Evolutionary conservation across 345 rosid genomes (phyloP), one percentile per base, ranked within the genome.

Genomic region (Erodium maritimum): DNA sequence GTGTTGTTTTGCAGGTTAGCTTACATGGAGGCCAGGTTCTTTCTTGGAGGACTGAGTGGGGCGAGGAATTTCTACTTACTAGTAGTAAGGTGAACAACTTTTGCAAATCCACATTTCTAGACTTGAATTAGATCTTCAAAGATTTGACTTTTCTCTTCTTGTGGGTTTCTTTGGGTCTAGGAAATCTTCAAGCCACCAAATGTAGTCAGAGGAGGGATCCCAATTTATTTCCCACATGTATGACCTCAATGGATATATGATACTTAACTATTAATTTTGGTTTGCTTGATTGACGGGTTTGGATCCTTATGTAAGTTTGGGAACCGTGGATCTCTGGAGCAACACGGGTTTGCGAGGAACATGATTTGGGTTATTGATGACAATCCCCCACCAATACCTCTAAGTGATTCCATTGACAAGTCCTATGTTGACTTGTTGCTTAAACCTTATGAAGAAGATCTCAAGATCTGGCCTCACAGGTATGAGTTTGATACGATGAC

Each of bases 171-270:
- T 42, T 21, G 21, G 50, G 37, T 52, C 21, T 61, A 91, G 98
- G 96, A 94, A 42, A 74, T 77, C 63, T 85, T 75, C 53, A 89
- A 72, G 70, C 99, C 96, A 54, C 95, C 95, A 7, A 61, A 79
- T 57, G 80, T 91, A 0, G 82, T 88, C 14, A 71, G 96, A 73
- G 99, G 96, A 65, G 99, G 99, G 59, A 86, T 93, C 63, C 95
- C 95, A 5, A 86, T 93, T 21, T 93, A 94, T 62, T 93, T 93
- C 61, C 99, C 96, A 1, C 95, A 93, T 91, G 96, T 88, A 76
- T 50, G 56, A 33, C 5, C 3, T 17, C 60, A 23, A 50, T 46
- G 25, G 45, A 34, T 50, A n/a, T n/a, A 22, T 52, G 50, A 17
- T 58, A 4, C 9, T 18, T 67, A 0, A 13, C 37, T 48, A 7